A percentile compares a stretch with the other conserved stretches of the same genome.
Conservation (phyloP, 108 stramenopile species). For the Cyclotella baltica region DNA sequence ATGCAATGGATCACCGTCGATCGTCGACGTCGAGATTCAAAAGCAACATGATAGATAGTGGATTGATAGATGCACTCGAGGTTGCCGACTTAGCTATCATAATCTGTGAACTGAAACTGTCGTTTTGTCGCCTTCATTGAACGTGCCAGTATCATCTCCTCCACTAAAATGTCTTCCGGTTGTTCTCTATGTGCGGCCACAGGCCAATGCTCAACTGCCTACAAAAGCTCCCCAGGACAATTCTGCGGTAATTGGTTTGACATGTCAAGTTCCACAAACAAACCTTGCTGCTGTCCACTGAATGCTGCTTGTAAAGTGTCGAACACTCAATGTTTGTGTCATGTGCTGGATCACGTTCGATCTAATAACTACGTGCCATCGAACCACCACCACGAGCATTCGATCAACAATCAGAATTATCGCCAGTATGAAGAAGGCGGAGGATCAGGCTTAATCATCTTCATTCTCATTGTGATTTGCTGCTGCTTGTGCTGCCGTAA, state of each 20-base stretch:
- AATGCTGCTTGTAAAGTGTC: conserved; percentile 32
- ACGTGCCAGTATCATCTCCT: no score
- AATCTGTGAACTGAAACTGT: no score
- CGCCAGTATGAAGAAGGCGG: neutral
- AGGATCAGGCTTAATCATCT: neutral
- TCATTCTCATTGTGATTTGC: conserved; percentile 8
- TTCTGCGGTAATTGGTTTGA: conserved; percentile 41
- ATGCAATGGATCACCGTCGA: no score
- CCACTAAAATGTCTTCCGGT: conserved; percentile 24
- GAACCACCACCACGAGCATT: neutral
- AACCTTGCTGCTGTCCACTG: conserved; percentile 49
- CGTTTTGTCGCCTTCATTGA: no score
- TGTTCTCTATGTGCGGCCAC: conserved; percentile 44
- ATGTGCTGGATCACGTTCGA: conserved; percentile 4
- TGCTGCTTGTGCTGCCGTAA: conserved; percentile 21
- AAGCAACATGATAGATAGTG: no score
- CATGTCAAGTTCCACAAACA: neutral
- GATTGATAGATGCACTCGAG: no score
- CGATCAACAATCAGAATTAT: neutral
- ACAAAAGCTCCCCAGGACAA: conserved; percentile 46
- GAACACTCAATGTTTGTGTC: conserved; percentile 41
- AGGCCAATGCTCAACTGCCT: conserved; percentile 44
- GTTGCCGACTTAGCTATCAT: no score
- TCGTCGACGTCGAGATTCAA: no score
- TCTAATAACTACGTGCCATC: neutral